These are phyloP conservation scores for Rhodamnia rubescens DNA, from an alignment of 345 rosid species.

Conservation along the genomic window DNA sequence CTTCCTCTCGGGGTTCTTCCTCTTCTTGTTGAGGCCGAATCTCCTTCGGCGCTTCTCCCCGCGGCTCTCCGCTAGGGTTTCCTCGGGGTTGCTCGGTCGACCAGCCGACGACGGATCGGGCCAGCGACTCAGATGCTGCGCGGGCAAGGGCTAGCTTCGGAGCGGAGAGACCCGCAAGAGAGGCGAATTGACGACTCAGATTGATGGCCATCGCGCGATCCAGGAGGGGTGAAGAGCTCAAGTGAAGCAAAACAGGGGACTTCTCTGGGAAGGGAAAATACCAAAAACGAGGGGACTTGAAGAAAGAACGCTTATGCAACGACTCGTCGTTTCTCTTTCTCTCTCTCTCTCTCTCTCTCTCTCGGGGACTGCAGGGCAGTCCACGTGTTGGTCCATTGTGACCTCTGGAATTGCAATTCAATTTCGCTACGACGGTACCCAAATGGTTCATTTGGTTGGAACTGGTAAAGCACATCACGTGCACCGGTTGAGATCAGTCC, in stretches of 20 bases:
- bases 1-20: constrained; percentile 4
- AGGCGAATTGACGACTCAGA: constrained; percentile 17
- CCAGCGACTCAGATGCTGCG: neutral
- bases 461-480: no score
- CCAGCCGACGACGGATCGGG: neutral
- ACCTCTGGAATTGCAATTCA: neutral
- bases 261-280: neutral
- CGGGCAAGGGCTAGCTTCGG: neutral
- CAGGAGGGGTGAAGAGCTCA: neutral
- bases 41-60: constrained; percentile 9
- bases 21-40: neutral
- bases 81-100: neutral
- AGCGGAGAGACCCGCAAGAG: neutral
- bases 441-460: neutral
- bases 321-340: neutral
- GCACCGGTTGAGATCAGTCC: neutral
- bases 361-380: neutral
- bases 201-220: constrained; percentile 21
- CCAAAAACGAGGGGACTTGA: neutral
- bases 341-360: no score
- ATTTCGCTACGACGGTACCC: neutral
- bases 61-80: constrained; percentile 2
- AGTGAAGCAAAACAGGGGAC: neutral
- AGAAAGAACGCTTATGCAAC: neutral
- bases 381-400: neutral